These are phyloP conservation scores for Boletus smithii DNA, from an alignment of 1,284 basidiomycete species.

Conservation along the genomic window DNA sequence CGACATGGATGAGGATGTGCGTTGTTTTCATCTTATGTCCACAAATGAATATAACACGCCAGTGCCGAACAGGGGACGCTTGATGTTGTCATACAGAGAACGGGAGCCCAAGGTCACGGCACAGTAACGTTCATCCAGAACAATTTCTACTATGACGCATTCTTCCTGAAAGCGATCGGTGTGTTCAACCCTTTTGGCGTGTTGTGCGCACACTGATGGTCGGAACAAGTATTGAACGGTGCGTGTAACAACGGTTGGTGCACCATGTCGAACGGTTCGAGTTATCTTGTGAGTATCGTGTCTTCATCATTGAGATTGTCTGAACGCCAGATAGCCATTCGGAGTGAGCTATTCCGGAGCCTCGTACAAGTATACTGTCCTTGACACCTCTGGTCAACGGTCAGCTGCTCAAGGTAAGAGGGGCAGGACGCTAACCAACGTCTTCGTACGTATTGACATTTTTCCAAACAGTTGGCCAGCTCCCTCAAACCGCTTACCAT, in stretches of 20 bases:
- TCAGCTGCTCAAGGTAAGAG: slow-evolving; percentile 81
- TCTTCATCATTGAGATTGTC: not conserved
- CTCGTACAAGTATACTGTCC: slow-evolving; percentile 95
- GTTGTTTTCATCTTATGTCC: slow-evolving; percentile 29
- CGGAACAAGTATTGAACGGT: slow-evolving; percentile 76
- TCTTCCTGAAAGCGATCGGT: slow-evolving; percentile 97
- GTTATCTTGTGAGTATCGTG: slow-evolving; percentile 62
- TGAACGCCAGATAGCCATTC: slow-evolving; percentile 61
- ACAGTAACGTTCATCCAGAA: slow-evolving; percentile 88
- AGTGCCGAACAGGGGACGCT: slow-evolving; percentile 72
- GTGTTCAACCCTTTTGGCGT: slow-evolving; percentile 18
- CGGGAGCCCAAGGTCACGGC: slow-evolving; percentile 61
- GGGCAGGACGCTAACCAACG: not conserved
- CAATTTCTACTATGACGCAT: slow-evolving; percentile 98
- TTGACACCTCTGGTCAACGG: slow-evolving; percentile 88
- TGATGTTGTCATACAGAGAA: slow-evolving; percentile 88
- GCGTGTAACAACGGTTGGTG: slow-evolving; percentile 86
- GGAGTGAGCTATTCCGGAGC: slow-evolving; percentile 94
- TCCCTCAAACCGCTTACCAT: slow-evolving; percentile 90
- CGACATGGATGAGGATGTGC: slow-evolving; percentile 94
- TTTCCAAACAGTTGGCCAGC: slow-evolving; percentile 69
- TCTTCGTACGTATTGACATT: slow-evolving; percentile 5
- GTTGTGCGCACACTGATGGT: slow-evolving; percentile 1
- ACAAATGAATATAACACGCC: slow-evolving; percentile 1
- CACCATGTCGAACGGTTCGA: slow-evolving; percentile 54